Base-by-base conservation (phyloP, 2,329 filamentous ascomycete genomes). In the Alternaria sp. region DNA sequence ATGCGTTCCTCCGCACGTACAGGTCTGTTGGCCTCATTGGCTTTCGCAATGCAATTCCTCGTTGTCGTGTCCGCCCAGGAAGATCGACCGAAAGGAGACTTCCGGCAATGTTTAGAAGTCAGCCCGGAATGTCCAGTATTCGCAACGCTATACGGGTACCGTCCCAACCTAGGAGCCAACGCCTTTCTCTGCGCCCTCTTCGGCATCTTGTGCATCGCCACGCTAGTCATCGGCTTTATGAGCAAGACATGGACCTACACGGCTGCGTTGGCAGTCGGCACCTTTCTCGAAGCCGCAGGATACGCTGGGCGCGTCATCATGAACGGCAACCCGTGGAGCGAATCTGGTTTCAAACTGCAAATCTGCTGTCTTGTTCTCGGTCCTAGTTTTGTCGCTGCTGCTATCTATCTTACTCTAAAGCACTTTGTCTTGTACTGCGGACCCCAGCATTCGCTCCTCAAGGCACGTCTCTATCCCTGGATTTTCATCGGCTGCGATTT, bases 401-500 rank as follows among this genome's bases (percentile, higher is more conserved):
- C 78, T 26, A 80, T 82, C 42, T 83, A 81, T 41, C 69, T 83
- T 21, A 81, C 79, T 0, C 72, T 82, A 28, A 82, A 82, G 64
- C 80, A 81, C 65, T 72, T 82, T 7, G 77, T 82, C 36, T 60
- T 80, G 6, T 77, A 78, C 64, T 78, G 80, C 36, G 81, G 80
- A 1, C 68, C 76, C 0, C 71, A 79, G 37, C 74, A 76, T 60
- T 81, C 79, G 0, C 67, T 77, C 1, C 64, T 83, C 28, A 72
- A 72, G 46, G 61, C 72, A 8, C 67, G 67, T 26, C 66, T 81
- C 10, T 86, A 86, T 67, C 85, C 85, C 6, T 82, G 82, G 76
- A 79, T 86, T 56, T 88, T 88, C 72, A 82, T 87, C 64, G 73
- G 77, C 36, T 86, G 83, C 67, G 86, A 88, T 60, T 68, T 87